These are phyloP conservation scores for Mycena albidolilacea DNA, from an alignment of 768 basidiomycete species.

Conservation along the genomic window DNA sequence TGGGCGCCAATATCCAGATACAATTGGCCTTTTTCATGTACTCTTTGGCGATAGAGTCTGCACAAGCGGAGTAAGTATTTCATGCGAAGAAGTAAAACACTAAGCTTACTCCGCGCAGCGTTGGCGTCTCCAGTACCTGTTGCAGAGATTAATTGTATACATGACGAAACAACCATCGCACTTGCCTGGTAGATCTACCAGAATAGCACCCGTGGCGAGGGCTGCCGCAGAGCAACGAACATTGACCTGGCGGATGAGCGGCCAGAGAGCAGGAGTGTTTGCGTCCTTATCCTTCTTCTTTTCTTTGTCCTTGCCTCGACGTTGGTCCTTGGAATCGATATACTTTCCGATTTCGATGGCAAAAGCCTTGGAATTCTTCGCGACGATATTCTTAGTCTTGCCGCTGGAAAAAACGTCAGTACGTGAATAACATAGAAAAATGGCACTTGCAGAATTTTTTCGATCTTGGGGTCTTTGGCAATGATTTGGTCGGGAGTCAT, in stretches of 20 bases:
- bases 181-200: conserved; percentile 77
- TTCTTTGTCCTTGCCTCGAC: conserved; percentile 59
- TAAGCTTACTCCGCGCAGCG: conserved; percentile 67
- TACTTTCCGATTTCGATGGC: conserved; percentile 71
- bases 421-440: not conserved
- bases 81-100: too few relatives aligned
- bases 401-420: conserved; percentile 47
- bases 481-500: conserved; percentile 70
- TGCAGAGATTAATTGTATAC: not conserved
- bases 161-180: not conserved
- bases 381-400: conserved; percentile 65
- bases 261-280: conserved; percentile 68
- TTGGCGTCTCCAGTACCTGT: conserved; percentile 75
- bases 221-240: conserved; percentile 68
- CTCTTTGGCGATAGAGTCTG: conserved; percentile 65
- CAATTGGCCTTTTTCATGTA: conserved; percentile 78
- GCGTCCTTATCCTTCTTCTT: conserved; percentile 48
- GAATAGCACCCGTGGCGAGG: conserved; percentile 70
- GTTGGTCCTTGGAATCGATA: conserved; percentile 76
- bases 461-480: conserved; percentile 53
- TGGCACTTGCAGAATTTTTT: conserved; percentile 49
- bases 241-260: conserved; percentile 73
- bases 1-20: conserved; percentile 79
- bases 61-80: not conserved
- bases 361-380: conserved; percentile 67